phyloP scores from a whole-genome alignment of 148 eudicot genomes.

The Spergularia bocconei region DNA sequence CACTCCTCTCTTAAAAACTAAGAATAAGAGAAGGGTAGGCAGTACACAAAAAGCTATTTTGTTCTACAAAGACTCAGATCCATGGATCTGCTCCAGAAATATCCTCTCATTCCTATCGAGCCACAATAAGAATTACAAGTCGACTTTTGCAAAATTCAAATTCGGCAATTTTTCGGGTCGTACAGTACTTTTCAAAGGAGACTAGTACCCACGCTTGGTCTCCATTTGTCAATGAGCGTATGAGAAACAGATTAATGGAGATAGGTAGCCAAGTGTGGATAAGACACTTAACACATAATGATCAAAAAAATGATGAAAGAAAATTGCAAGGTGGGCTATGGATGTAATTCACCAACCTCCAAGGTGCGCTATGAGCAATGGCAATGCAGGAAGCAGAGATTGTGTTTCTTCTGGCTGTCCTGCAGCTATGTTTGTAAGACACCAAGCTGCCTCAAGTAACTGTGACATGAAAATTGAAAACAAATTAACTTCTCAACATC shows the following conservation, averaged over 20 bases:
- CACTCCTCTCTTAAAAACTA: too few relatives aligned
- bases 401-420: constrained; percentile 93
- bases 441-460: constrained; percentile 99
- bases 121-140: neutral
- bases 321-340: neutral
- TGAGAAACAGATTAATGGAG: neutral
- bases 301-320: neutral
- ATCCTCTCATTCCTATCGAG: neutral
- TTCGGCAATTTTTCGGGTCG: neutral
- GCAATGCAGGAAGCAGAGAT: constrained; percentile 87
- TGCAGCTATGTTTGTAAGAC: constrained; percentile 94
- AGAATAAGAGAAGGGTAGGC: too few relatives aligned
- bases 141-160: neutral
- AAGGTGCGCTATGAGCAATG: constrained; percentile 87
- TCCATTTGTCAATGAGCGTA: too few relatives aligned
- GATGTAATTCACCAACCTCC: constrained; percentile 59
- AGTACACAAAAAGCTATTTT: too few relatives aligned
- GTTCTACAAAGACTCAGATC: neutral
- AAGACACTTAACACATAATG: neutral
- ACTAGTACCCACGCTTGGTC: too few relatives aligned
- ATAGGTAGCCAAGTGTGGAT: neutral
- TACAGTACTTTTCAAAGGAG: neutral
- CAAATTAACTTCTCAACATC: neutral
- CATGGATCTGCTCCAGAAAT: neutral
- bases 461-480: constrained; percentile 33